Conservation (phyloP, 192 early-diverging fungal genomes). For the Powellomyces hirtus region DNA sequence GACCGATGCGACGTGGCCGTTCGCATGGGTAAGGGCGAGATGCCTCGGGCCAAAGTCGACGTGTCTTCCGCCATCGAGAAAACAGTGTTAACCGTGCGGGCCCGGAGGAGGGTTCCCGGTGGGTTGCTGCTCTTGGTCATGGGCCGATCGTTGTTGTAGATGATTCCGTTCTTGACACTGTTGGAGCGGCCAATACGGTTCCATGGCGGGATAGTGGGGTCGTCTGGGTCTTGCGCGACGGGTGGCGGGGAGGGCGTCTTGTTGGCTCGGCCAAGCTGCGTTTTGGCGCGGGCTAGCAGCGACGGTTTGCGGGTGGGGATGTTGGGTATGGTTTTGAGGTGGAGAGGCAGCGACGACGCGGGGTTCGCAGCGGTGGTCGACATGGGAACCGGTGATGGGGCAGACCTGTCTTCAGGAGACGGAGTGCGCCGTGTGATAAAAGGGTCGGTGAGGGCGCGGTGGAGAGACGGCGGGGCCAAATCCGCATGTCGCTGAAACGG, state of each 20-base stretch:
- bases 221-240: neutral
- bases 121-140: neutral
- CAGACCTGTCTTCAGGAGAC: neutral
- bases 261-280: neutral
- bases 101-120: neutral
- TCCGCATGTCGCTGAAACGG: neutral
- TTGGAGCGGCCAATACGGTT: neutral
- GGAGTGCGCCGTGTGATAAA: neutral
- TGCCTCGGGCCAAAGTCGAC: too few species aligned
- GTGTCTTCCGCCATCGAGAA: neutral
- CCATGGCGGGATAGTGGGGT: slow-evolving; percentile 6
- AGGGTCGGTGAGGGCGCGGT: neutral
- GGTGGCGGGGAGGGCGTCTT: neutral
- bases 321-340: neutral
- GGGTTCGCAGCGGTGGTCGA: neutral
- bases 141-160: slow-evolving; percentile 1
- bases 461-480: neutral
- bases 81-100: neutral
- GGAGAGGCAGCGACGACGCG: neutral
- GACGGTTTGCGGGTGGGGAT: neutral
- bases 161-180: slow-evolving; percentile 5
- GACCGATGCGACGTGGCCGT: too few species aligned
- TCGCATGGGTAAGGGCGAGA: too few species aligned
- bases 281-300: neutral
- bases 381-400: neutral